Evolutionary conservation across 306 rosid genomes (phyloP), one percentile per base, ranked within the genome.

Genomic region (Datisca glomerata): DNA sequence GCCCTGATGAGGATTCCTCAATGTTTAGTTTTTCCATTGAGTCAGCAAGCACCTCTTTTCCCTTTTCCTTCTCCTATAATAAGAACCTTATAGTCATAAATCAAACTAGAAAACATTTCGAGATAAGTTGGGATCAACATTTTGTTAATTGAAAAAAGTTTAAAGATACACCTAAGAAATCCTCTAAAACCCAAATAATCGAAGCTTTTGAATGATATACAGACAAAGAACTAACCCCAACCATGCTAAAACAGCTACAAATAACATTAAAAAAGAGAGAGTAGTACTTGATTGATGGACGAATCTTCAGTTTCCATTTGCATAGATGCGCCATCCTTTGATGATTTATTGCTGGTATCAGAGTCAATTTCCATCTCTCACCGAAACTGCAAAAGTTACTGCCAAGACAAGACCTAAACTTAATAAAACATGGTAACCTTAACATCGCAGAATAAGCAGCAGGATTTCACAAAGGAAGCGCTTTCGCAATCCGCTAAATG

Each of bases 11-110:
- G 0, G 77, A 68, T 41, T 71, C 93, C 63, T 70, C 81, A 49
- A 89, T 75, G 39, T 56, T 51, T 33, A 89, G 51, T 22, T 89
- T 80, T 55, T 73, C 60, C 82, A 78, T 66, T 2, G 67, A 65
- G 50, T 69, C 77, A 1, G 53, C 41, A 32, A 89, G 84, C 50
- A 74, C 72, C 41, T 65, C 83, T 20, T 75, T 64, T 24, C 54
- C 84, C 48, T 72, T 47, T 18, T 70, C 78, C 64, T 69, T 63
- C 12, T 32, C 66, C 78, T 31, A n/a, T n/a, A n/a, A n/a, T n/a
- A n/a, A n/a, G n/a, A n/a, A n/a, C n/a, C n/a, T 79, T 52, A 54
- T 49, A 15, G 45, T 38, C 41, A 49, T 49, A 14, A 68, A 20
- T 47, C 41, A 24, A 25, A n/a, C 51, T 45, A 39, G 7, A 49